phyloP scores from a whole-genome alignment of 2,329 filamentous ascomycete species.

The Dothideomycetidae sp. region DNA sequence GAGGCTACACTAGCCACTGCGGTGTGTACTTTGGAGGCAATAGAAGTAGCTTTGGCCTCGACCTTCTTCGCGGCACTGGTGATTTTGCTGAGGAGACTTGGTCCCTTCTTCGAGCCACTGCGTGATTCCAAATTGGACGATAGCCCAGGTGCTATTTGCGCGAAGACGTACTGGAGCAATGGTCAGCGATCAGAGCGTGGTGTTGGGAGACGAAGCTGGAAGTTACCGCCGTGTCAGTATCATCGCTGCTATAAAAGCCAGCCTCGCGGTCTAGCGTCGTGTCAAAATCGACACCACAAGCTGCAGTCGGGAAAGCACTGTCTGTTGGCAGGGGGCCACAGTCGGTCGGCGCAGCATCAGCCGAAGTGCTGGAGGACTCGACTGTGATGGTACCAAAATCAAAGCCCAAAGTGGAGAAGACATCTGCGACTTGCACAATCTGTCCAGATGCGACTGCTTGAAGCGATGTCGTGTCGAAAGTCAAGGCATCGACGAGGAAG shows the following conservation, averaged over 20 bases:
- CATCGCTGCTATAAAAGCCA: slow-evolving; percentile 9
- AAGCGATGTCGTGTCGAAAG: slow-evolving; percentile 9
- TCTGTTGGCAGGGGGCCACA: too few species aligned
- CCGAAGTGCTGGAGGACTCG: too few species aligned
- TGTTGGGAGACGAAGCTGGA: too few species aligned
- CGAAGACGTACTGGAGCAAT: slow-evolving; percentile 9
- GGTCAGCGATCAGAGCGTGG: too few species aligned
- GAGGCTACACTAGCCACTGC: too few species aligned
- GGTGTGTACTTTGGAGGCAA: slow-evolving; percentile 2
- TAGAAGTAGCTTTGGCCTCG: slow-evolving; percentile 1
- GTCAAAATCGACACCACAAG: slow-evolving; percentile 10
- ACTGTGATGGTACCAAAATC: neutral
- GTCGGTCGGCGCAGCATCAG: too few species aligned
- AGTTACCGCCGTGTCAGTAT: slow-evolving; percentile 3
- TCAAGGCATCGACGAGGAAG: slow-evolving; percentile 9
- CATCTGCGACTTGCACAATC: neutral
- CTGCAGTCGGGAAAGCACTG: slow-evolving; percentile 7
- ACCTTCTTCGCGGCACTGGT: slow-evolving; percentile 1
- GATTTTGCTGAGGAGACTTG: too few species aligned
- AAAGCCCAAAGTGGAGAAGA: neutral
- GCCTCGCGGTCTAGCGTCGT: slow-evolving; percentile 9
- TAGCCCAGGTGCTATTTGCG: slow-evolving; percentile 7
- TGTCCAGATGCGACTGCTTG: slow-evolving; percentile 8
- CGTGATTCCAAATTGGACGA: too few species aligned
- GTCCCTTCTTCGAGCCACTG: too few species aligned